Conservation (phyloP, 1,139 yeast species). For the Kluyveromyces sp. region DNA sequence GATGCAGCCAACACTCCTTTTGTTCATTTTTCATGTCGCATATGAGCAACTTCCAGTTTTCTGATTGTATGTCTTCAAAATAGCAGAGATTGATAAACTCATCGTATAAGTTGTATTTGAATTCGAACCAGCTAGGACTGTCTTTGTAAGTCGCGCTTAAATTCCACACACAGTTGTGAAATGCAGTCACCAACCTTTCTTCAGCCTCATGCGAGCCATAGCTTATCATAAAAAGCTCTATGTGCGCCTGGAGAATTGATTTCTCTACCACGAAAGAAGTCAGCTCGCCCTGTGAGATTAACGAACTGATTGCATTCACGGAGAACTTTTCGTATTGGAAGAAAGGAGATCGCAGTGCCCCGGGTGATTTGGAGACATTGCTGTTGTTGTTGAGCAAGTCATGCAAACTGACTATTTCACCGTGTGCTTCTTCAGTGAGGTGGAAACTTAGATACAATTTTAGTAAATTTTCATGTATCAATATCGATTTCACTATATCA, state of each 20-base stretch:
- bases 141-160: conserved; percentile 14
- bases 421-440: conserved; percentile 22
- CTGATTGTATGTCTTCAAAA: conserved; percentile 5
- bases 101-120: conserved; percentile 19
- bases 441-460: conserved; percentile 23
- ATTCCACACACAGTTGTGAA: conserved; percentile 15
- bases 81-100: conserved; percentile 12
- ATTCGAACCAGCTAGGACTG: conserved; percentile 17
- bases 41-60: conserved; percentile 2
- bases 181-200: conserved; percentile 13
- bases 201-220: conserved; percentile 9
- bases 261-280: conserved; percentile 19
- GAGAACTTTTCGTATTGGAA: conserved; percentile 3
- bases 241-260: conserved; percentile 21
- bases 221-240: conserved; percentile 16
- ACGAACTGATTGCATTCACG: conserved; percentile 10
- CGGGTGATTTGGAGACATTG: conserved; percentile 12
- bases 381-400: conserved; percentile 10
- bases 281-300: conserved; percentile 15
- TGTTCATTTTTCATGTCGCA: conserved; percentile 15
- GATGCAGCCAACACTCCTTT: conserved; percentile 30
- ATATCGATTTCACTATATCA: conserved; percentile 11
- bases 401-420: conserved; percentile 18
- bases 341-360: conserved; percentile 23
- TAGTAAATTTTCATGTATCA: conserved; percentile 22